Evolutionary conservation across 352 stramenopile species (phyloP).

Genomic region (Blastocystis sp.): DNA sequence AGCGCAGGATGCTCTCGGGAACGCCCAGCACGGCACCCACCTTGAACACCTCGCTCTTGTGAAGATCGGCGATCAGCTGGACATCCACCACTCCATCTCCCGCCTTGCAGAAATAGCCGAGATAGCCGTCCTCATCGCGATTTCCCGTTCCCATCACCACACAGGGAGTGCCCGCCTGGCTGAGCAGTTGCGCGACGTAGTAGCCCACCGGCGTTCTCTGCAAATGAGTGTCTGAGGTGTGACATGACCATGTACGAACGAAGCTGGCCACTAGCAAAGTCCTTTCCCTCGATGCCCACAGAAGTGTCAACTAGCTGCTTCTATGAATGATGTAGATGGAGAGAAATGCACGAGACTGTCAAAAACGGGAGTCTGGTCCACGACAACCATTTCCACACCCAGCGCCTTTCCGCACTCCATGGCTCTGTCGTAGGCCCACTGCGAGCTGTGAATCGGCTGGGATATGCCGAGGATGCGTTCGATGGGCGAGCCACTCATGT

Average conservation of each 20-base stretch:
- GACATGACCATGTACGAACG: slow-evolving; percentile 64
- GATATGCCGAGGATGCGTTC: slow-evolving; percentile 60
- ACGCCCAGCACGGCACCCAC: slow-evolving; percentile 29
- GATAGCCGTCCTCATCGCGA: slow-evolving; percentile 50
- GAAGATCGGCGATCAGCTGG: slow-evolving; percentile 59
- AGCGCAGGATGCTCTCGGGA: slow-evolving; percentile 52
- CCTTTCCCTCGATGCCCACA: slow-evolving; percentile 11
- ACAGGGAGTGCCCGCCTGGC: slow-evolving; percentile 32
- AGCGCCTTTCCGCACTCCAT: slow-evolving; percentile 55
- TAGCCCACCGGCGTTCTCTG: slow-evolving; percentile 60
- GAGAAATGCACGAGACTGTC: slow-evolving; percentile 6
- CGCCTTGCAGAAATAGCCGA: slow-evolving; percentile 68
- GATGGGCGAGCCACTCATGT: slow-evolving; percentile 21
- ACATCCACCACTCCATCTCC: slow-evolving; percentile 16
- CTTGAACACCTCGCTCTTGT: slow-evolving; percentile 69
- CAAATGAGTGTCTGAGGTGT: not conserved
- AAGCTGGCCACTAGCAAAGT: slow-evolving; percentile 40
- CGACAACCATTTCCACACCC: slow-evolving; percentile 37
- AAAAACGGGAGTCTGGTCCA: slow-evolving; percentile 41
- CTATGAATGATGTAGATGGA: slow-evolving; percentile 4
- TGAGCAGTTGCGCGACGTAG: slow-evolving; percentile 52
- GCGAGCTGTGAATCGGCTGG: slow-evolving; percentile 55
- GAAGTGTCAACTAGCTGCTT: slow-evolving; percentile 14
- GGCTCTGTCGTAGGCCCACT: slow-evolving; percentile 44
- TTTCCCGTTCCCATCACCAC: slow-evolving; percentile 62